Evolutionary conservation across 257 asterid species (phyloP).

Genomic region (Primulina tabacum): DNA sequence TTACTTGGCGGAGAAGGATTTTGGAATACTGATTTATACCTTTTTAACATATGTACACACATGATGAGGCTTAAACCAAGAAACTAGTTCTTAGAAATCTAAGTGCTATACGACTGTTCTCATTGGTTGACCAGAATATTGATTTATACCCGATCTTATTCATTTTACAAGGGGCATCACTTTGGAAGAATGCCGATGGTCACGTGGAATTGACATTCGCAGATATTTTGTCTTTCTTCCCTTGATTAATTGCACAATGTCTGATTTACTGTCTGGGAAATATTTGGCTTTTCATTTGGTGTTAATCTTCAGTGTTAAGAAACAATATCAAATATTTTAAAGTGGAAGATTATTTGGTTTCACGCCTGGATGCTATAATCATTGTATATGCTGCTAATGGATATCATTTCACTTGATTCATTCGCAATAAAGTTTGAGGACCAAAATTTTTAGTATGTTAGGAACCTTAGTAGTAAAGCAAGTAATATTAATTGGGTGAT

Average conservation of each 20-base stretch:
- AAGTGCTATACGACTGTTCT: too few species aligned
- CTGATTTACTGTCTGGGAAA: not conserved
- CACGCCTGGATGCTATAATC: not conserved
- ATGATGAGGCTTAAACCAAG: not conserved
- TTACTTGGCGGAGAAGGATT: not conserved
- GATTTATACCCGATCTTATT: not conserved
- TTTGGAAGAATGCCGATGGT: not conserved
- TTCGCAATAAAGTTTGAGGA: not conserved
- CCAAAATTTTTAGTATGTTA: not conserved
- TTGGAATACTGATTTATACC: conserved; percentile 1
- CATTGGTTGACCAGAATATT: not conserved
- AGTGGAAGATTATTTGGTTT: not conserved
- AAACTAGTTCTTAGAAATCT: not conserved
- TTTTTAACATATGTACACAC: too few species aligned
- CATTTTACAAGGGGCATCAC: not conserved
- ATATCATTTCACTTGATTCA: not conserved
- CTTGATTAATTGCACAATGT: not conserved
- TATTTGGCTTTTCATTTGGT: not conserved
- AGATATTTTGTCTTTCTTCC: not conserved
- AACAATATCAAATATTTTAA: too few species aligned
- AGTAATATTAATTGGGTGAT: not conserved
- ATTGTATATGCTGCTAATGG: not conserved
- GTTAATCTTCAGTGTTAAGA: not conserved
- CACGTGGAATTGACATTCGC: not conserved
- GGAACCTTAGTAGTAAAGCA: not conserved